Evolutionary conservation across 2,329 filamentous ascomycete genomes (phyloP).

Genomic region (Paraphoma chrysanthemicola): DNA sequence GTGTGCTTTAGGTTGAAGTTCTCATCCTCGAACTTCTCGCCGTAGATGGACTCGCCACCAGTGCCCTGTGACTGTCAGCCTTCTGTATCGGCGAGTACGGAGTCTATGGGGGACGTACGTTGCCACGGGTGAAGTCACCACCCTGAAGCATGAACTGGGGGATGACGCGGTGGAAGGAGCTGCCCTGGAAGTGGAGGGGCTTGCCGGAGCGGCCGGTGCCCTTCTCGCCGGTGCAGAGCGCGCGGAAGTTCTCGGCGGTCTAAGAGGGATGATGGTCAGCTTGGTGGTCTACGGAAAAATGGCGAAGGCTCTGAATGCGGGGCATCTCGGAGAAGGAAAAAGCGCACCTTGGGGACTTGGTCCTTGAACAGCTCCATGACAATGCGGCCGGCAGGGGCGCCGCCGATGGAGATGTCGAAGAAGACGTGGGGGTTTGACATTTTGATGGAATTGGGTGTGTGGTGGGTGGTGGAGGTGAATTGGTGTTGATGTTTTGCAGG

Average conservation of each 20-base stretch:
- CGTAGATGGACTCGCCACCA: slow-evolving; percentile 95
- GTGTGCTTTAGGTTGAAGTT: slow-evolving; percentile 93
- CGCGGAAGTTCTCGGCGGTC: slow-evolving; percentile 94
- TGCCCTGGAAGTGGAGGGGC: slow-evolving; percentile 90
- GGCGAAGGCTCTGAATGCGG: slow-evolving; percentile 25
- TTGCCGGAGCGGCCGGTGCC: slow-evolving; percentile 81
- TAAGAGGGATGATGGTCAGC: slow-evolving; percentile 46
- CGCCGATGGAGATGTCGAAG: slow-evolving; percentile 88
- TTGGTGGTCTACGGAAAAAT: not conserved
- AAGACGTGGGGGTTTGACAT: slow-evolving; percentile 72
- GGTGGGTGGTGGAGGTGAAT: slow-evolving; percentile 11
- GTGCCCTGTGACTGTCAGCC: slow-evolving; percentile 48
- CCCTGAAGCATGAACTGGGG: slow-evolving; percentile 99
- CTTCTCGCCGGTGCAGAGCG: slow-evolving; percentile 93
- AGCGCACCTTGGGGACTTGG: slow-evolving; percentile 70
- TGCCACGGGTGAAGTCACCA: slow-evolving; percentile 93
- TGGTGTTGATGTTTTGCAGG: slow-evolving; percentile 8
- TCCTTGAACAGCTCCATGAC: slow-evolving; percentile 74
- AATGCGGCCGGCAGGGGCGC: slow-evolving; percentile 75
- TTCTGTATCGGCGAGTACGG: not conserved
- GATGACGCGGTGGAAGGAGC: slow-evolving; percentile 92
- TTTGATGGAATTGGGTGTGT: slow-evolving; percentile 24
- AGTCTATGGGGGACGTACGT: slow-evolving; percentile 64
- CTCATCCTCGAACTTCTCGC: slow-evolving; percentile 95
- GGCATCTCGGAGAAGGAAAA: slow-evolving; percentile 13